Conservation (phyloP, 169 alveolate genomes). For the Cyclospora cayetanensis region DNA sequence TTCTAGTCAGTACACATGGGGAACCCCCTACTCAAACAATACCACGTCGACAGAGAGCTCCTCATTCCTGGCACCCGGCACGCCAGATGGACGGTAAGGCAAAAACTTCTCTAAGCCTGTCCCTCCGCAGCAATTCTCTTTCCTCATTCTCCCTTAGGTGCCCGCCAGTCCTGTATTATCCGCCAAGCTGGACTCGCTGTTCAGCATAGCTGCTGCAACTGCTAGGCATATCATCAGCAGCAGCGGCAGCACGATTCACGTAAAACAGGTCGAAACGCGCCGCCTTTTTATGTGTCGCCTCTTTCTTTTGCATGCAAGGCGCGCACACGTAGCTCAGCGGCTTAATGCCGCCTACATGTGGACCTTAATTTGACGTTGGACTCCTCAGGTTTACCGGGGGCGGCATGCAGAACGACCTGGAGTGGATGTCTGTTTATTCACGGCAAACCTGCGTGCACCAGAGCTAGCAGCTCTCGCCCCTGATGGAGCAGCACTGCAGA, state of each 20-base stretch:
- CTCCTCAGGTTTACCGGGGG: not conserved
- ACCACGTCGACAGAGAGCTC: constrained; percentile 52
- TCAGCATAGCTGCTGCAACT: too few species aligned
- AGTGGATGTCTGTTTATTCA: not conserved
- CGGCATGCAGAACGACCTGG: not conserved
- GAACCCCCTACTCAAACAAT: constrained; percentile 59
- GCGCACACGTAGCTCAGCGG: too few species aligned
- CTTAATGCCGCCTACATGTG: too few species aligned
- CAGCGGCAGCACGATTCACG: not conserved
- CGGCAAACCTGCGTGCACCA: not conserved
- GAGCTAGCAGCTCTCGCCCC: not conserved
- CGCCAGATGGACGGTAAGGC: constrained; percentile 45
- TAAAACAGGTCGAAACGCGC: too few species aligned
- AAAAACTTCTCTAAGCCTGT: too few species aligned
- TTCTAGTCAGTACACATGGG: constrained; percentile 39
- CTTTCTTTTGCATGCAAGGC: not conserved
- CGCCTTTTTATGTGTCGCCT: not conserved
- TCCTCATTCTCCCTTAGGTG: not conserved
- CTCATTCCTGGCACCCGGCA: constrained; percentile 34
- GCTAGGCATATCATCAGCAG: too few species aligned
- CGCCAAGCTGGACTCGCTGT: too few species aligned
- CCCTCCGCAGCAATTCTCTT: too few species aligned
- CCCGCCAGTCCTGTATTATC: too few species aligned
- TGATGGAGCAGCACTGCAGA: not conserved
- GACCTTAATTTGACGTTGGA: too few species aligned